Percentiles rank a stretch among this genome's conserved stretches.
Conservation (phyloP, 805 yeast genomes). For the Millerozyma miso region DNA sequence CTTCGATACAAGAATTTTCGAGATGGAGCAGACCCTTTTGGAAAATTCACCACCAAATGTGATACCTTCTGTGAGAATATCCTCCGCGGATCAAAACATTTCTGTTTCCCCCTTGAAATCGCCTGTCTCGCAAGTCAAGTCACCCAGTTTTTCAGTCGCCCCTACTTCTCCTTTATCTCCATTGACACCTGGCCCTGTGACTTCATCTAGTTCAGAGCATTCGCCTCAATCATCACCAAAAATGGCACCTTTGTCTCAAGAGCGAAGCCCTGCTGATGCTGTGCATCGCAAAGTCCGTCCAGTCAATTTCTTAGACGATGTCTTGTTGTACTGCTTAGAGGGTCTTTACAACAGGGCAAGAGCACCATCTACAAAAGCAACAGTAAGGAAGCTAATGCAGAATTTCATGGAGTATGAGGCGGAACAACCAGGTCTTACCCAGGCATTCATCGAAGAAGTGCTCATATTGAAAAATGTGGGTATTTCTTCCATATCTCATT, state of each 20-base stretch:
- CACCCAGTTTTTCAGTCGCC: conserved; percentile 3
- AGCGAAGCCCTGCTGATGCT: neutral
- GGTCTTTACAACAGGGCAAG: conserved; percentile 51
- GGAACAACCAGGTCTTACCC: conserved; percentile 58
- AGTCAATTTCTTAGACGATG: conserved; percentile 23
- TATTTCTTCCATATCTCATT: too few relatives aligned
- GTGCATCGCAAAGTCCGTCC: neutral
- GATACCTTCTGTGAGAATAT: neutral
- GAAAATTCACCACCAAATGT: neutral
- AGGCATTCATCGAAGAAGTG: conserved; percentile 65
- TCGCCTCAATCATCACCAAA: neutral
- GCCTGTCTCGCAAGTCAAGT: neutral
- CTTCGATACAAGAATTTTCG: conserved; percentile 3
- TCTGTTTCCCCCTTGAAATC: conserved; percentile 2
- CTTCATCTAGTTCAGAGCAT: neutral
- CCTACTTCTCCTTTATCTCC: conserved; percentile 5
- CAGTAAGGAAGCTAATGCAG: conserved; percentile 41
- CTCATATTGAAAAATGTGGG: conserved; percentile 1
- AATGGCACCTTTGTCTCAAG: neutral
- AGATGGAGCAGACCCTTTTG: conserved; percentile 8
- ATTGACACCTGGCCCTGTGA: neutral
- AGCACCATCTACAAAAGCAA: conserved; percentile 41
- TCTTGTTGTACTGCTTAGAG: conserved; percentile 41
- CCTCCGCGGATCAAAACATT: neutral
- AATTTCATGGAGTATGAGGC: conserved; percentile 44